phyloP scores from a whole-genome alignment of 1,284 basidiomycete genomes.

The Cystobasidium slooffiae region DNA sequence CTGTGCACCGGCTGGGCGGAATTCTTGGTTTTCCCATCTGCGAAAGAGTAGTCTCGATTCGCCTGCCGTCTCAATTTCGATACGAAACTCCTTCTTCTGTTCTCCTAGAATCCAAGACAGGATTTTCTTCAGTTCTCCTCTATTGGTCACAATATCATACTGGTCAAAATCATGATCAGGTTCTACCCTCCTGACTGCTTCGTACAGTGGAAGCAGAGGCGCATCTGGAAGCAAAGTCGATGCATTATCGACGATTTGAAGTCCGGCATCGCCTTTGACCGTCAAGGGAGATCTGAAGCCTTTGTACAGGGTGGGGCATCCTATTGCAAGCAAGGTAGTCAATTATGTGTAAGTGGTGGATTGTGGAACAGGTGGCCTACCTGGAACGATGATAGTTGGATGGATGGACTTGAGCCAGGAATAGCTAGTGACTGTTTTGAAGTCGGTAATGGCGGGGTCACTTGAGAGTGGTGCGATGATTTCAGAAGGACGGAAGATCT shows the following conservation, averaged over 20 bases:
- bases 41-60: not conserved
- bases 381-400: constrained; percentile 2
- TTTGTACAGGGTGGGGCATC: constrained; percentile 8
- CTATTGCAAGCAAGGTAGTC: not conserved
- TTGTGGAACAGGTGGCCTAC: not conserved
- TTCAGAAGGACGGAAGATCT: not conserved
- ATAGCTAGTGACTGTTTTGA: constrained; percentile 7
- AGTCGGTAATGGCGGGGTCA: not conserved
- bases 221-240: not conserved
- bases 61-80: not conserved
- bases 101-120: not conserved
- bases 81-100: constrained; percentile 6
- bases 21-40: not conserved
- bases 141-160: not conserved
- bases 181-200: not conserved
- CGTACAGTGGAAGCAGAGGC: not conserved
- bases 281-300: not conserved
- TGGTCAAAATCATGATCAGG: constrained; percentile 7
- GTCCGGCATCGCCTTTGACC: not conserved
- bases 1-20: not conserved
- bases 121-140: not conserved
- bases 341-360: not conserved
- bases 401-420: not conserved
- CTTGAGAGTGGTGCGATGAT: not conserved
- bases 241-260: not conserved